These are phyloP conservation scores for Myochromella boudieri DNA, from an alignment of 768 basidiomycete species.

Conservation along the genomic window DNA sequence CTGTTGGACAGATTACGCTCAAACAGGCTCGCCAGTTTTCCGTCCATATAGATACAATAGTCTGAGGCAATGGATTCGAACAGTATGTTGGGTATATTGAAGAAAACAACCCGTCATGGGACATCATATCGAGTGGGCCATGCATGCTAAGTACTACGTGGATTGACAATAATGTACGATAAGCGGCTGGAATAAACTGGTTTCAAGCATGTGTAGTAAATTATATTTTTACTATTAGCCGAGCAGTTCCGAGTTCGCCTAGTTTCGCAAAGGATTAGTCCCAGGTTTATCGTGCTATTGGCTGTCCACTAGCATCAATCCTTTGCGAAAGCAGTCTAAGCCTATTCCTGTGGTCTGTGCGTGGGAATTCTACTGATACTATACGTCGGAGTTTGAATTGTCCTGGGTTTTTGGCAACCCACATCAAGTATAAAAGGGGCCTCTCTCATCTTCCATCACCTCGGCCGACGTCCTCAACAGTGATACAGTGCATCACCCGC, in stretches of 20 bases:
- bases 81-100: constrained; percentile 15
- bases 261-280: no score
- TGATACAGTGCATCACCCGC: constrained; percentile 33
- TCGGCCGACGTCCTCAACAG: constrained; percentile 37
- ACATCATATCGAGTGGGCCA: constrained; percentile 19
- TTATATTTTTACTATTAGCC: no score
- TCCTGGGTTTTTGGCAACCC: constrained; percentile 38
- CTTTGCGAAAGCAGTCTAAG: no score
- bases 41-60: constrained; percentile 20
- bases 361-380: constrained; percentile 31
- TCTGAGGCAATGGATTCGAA: constrained; percentile 16
- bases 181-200: no score
- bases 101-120: constrained; percentile 14
- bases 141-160: constrained; percentile 20
- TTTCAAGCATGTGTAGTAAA: no score
- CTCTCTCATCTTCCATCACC: constrained; percentile 39
- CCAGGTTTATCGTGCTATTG: no score
- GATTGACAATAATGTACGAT: no score
- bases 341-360: constrained; percentile 51
- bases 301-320: no score
- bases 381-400: constrained; percentile 45
- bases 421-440: constrained; percentile 53
- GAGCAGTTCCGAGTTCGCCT: no score
- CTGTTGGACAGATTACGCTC: constrained; percentile 17
- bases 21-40: constrained; percentile 20